These are phyloP conservation scores for Aspergillus ostianus DNA, from an alignment of 495 filamentous ascomycete genomes.

Conservation along the genomic window DNA sequence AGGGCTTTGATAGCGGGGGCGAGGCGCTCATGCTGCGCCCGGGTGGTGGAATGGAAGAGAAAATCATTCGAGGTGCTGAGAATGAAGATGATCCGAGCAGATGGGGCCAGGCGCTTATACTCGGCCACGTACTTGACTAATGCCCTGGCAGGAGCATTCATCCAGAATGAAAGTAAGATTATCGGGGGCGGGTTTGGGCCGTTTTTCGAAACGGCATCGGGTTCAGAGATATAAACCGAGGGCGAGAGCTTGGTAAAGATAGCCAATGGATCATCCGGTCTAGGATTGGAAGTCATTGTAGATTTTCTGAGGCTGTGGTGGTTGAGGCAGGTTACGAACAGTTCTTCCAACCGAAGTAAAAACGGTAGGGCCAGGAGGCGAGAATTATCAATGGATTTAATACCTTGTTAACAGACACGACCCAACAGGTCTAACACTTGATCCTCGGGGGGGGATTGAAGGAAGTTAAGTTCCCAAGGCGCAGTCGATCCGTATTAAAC, in stretches of 20 bases:
- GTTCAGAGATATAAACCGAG: slow-evolving; percentile 37
- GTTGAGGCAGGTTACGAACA: too few species aligned
- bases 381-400: neutral
- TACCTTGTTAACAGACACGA: neutral
- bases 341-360: too few species aligned
- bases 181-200: slow-evolving; percentile 17
- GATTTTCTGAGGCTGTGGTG: neutral
- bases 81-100: slow-evolving; percentile 41
- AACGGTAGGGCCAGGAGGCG: too few species aligned
- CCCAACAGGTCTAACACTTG: neutral
- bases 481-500: too few species aligned
- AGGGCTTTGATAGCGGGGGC: slow-evolving; percentile 39
- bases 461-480: neutral
- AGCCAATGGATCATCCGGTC: slow-evolving; percentile 11
- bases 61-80: slow-evolving; percentile 39
- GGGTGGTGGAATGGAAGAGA: slow-evolving; percentile 24
- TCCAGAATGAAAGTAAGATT: slow-evolving; percentile 45
- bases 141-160: slow-evolving; percentile 40
- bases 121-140: slow-evolving; percentile 38
- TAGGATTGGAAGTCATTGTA: neutral
- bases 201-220: slow-evolving; percentile 12
- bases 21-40: slow-evolving; percentile 31
- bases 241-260: slow-evolving; percentile 31
- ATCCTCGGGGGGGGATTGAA: neutral
- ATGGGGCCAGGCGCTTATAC: slow-evolving; percentile 35